phyloP scores from a whole-genome alignment of 1,284 basidiomycete genomes.

The Lignosus rhinocerotis region DNA sequence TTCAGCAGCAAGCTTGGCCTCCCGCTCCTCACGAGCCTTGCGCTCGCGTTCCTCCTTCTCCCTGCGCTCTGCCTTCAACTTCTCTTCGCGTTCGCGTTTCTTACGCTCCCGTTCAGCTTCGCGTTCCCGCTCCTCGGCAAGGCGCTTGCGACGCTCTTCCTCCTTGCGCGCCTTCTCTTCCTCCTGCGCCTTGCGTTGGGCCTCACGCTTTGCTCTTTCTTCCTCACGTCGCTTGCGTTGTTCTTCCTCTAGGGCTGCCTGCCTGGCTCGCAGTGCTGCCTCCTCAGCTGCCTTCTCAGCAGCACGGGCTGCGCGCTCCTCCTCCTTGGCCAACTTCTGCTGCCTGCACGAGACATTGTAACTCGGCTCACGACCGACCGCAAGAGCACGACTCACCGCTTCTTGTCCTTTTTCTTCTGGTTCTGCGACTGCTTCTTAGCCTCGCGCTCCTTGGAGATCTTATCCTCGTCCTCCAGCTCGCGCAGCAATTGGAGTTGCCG shows the following conservation, averaged over 20 bases:
- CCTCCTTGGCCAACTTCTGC: conserved; percentile 92
- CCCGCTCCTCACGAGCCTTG: conserved; percentile 56
- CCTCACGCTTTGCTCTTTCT: conserved; percentile 71
- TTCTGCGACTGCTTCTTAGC: conserved; percentile 95
- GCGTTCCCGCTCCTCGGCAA: conserved; percentile 67
- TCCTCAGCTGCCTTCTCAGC: conserved; percentile 85
- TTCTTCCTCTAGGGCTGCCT: conserved; percentile 64
- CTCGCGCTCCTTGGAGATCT: conserved; percentile 71
- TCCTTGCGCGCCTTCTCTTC: conserved; percentile 80
- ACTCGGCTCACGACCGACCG: conserved; percentile 5
- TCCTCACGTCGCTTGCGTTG: conserved; percentile 72
- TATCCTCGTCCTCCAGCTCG: conserved; percentile 58
- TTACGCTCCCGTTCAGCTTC: conserved; percentile 66
- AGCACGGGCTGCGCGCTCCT: conserved; percentile 78
- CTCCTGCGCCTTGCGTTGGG: conserved; percentile 71
- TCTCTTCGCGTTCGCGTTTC: conserved; percentile 68
- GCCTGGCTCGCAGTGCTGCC: conserved; percentile 65
- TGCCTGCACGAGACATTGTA: conserved; percentile 50
- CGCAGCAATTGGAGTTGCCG: conserved; percentile 52
- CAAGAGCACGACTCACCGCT: conserved; percentile 54
- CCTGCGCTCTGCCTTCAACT: conserved; percentile 57
- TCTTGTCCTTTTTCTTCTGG: conserved; percentile 99
- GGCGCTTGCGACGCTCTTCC: conserved; percentile 74
- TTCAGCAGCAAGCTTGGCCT: conserved; percentile 53
- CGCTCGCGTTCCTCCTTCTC: conserved; percentile 67